Evolutionary conservation across 495 filamentous ascomycete genomes (phyloP), one percentile per base, ranked within the genome.

Genomic region (Aspergillus affinis): DNA sequence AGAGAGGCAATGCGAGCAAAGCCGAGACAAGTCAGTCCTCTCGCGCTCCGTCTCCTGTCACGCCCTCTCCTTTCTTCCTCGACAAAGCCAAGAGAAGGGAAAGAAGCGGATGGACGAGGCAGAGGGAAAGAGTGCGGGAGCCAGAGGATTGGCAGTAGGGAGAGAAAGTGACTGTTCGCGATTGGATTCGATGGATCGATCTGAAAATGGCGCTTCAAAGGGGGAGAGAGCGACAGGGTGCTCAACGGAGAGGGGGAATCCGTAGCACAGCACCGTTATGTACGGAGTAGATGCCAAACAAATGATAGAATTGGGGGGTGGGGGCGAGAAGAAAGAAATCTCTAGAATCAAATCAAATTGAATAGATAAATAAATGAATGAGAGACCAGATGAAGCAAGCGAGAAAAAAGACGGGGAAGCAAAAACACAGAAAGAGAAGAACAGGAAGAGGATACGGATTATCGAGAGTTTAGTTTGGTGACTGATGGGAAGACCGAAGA

Each of bases 1-100:
- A 18, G 32, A 44, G 30, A 52, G 10, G 49, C 7, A 51, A 58
- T 2, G 48, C 36, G 36, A 44, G 13, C 48, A 23, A 45, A 49
- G 27, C 20, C 36, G 15, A 21, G 13, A 23, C 32, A 19, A 21
- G 13, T n/a, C 32, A 32, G 51, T 54, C 50, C 27, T 54, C 51
- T 32, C 44, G 19, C 30, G 46, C 58, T 47, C 26, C 50, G 36
- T 48, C 21, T 60, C 50, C 36, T 27, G 44, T 36, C 21, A 45
- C 30, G 19, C 56, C 44, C 30, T 26, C 4, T 7, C 48, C 48
- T 52, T 51, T 51, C 49, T 46, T 27, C 21, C 56, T 27, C 48
- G 51, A 26, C 32, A 46, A 17, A 15, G 47, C 50, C 32, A 18
- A 52, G 47, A 51, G 48, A 52, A 51, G 51, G 41, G 21, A 51